Evolutionary conservation across 805 yeast genomes (phyloP), one percentile per base, ranked within the genome.

Genomic region (Metschnikowia bowlesiae): DNA sequence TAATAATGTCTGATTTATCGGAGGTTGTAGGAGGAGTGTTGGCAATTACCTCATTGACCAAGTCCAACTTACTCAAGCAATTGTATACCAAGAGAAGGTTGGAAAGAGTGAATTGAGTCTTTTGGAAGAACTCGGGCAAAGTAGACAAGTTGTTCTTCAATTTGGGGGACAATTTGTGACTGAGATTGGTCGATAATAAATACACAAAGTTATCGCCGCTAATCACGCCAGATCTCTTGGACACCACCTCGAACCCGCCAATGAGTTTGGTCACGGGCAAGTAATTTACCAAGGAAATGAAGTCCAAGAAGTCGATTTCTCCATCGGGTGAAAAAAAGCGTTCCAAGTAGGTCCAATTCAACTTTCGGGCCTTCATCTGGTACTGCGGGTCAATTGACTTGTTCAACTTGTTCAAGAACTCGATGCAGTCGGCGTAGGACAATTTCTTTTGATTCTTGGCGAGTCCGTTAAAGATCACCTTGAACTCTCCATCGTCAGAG

Each of bases 401-500:
- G 58, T 74, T 74, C 53, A 73, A 59, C 16, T 60, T 60, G 55
- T 67, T 70, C 51, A 73, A 67, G 22, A 59, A 54, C 16, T 61
- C 64, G 29, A 72, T 58, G 57, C 76, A 71, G 33, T 69, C 67
- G 40, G 66, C 62, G 54, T 70, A 73, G 16, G 65, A 50, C 47
- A 70, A 57, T 47, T 51, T 59, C 11, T 53, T 44, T 28, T 56
- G 51, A 36, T 56, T 58, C 16, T 53, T 48, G 26, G 66, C 47
- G 57, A 82, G 75, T 50, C 82, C 73, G 56, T 78, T 78, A 66
- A 80, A 83, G 18, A 83, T 63, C 22, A 83, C 64, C 50, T 77
- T 73, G 58, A 72, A 73, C 60, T 79, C 80, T 44, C 75, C 77
- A 42, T 66, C 64, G 38, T 54, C 53, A 37, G 60, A 52, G 16